These are phyloP conservation scores for Colletotrichum trifolii DNA, from an alignment of 2,329 filamentous ascomycete genomes.

Conservation along the genomic window DNA sequence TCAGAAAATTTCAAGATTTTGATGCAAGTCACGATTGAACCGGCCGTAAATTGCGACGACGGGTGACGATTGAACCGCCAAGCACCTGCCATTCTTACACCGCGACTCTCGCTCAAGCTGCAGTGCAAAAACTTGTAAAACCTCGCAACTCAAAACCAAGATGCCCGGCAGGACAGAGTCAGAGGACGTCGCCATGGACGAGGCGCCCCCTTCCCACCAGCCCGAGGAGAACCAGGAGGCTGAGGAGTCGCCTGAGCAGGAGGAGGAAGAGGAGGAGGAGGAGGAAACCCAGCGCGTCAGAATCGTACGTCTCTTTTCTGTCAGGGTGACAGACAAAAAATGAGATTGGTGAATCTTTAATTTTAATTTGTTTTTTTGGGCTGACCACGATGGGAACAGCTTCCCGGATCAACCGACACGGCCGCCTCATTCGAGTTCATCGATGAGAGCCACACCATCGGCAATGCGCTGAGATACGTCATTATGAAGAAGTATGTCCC, in stretches of 20 bases:
- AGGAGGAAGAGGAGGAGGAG: slow-evolving; percentile 61
- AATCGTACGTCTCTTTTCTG: slow-evolving; percentile 59
- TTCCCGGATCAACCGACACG: slow-evolving; percentile 85
- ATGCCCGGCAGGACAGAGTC: slow-evolving; percentile 57
- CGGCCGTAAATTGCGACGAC: neutral
- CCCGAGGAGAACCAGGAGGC: slow-evolving; percentile 46
- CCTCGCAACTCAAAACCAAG: slow-evolving; percentile 26
- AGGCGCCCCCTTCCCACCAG: slow-evolving; percentile 49
- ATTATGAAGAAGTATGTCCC: slow-evolving; percentile 92
- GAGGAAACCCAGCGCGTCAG: slow-evolving; percentile 67
- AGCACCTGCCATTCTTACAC: too few species aligned
- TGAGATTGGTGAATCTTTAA: too few species aligned
- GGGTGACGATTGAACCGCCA: too few species aligned
- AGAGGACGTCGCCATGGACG: slow-evolving; percentile 49
- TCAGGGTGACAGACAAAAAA: too few species aligned
- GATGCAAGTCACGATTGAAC: slow-evolving; percentile 21
- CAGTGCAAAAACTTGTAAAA: too few species aligned
- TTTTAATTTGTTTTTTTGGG: neutral
- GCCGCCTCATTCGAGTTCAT: slow-evolving; percentile 96
- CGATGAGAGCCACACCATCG: slow-evolving; percentile 93
- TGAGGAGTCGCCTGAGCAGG: slow-evolving; percentile 53
- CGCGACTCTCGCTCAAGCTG: too few species aligned
- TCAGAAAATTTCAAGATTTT: slow-evolving; percentile 33
- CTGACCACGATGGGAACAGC: slow-evolving; percentile 57
- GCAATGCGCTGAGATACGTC: slow-evolving; percentile 92